These are phyloP conservation scores for Clarireedia hainanense DNA, from an alignment of 2,329 filamentous ascomycete species.

Conservation along the genomic window DNA sequence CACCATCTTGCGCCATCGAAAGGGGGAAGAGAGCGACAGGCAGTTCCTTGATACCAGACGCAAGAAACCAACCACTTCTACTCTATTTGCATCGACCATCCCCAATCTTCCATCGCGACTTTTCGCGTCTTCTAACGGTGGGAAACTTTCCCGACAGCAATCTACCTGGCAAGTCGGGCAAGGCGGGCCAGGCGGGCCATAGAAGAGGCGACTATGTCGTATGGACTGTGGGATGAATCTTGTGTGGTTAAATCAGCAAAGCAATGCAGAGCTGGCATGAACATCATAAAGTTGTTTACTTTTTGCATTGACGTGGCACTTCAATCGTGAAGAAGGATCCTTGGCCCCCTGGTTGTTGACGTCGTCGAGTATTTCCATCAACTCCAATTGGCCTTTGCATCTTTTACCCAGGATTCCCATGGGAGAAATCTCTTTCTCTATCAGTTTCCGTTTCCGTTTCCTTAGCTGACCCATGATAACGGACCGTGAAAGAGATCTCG, in stretches of 20 bases:
- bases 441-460: too few species aligned
- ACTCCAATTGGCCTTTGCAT: too few species aligned
- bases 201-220: not conserved
- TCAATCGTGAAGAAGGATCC: not conserved
- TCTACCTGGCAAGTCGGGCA: not conserved
- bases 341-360: not conserved
- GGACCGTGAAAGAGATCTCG: too few species aligned
- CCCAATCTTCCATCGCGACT: not conserved
- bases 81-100: not conserved
- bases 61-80: not conserved
- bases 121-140: not conserved
- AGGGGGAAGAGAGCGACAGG: not conserved
- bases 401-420: too few species aligned
- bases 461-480: too few species aligned
- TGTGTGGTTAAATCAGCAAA: not conserved
- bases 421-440: too few species aligned
- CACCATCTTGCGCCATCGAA: not conserved
- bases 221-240: not conserved
- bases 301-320: constrained; percentile 7
- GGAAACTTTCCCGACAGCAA: not conserved
- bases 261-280: not conserved
- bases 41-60: not conserved
- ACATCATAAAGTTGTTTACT: not conserved
- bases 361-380: too few species aligned
- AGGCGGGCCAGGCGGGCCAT: not conserved